These are phyloP conservation scores for Diaporthe sp. DNA, from an alignment of 2,329 filamentous ascomycete genomes.

Conservation along the genomic window DNA sequence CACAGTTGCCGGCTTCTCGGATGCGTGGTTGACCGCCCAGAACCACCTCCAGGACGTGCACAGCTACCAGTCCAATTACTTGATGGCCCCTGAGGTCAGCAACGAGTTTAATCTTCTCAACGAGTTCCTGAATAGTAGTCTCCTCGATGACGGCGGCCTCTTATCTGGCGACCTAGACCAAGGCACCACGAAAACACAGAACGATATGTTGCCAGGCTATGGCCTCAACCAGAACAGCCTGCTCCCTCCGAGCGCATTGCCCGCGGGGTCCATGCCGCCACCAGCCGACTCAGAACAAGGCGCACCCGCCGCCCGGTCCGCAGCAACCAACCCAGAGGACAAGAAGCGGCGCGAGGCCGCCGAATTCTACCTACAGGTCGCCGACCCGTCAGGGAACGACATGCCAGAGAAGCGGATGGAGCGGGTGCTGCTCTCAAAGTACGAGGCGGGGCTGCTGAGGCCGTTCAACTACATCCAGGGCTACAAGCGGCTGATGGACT, in stretches of 20 bases:
- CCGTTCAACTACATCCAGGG: constrained; percentile 99
- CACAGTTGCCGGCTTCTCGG: constrained; percentile 82
- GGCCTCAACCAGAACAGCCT: constrained; percentile 59
- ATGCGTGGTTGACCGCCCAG: constrained; percentile 84
- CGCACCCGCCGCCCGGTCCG: constrained; percentile 72
- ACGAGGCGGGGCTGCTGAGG: constrained; percentile 92
- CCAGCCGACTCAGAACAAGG: constrained; percentile 61
- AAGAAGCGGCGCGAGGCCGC: constrained; percentile 65
- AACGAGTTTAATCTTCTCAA: constrained; percentile 98
- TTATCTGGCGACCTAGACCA: constrained; percentile 71
- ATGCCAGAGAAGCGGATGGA: constrained; percentile 96
- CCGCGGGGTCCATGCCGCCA: constrained; percentile 54
- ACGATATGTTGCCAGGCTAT: constrained; percentile 62
- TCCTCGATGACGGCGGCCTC: constrained; percentile 85
- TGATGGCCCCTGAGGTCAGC: constrained; percentile 92
- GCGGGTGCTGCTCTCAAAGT: constrained; percentile 93
- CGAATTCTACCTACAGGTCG: constrained; percentile 97
- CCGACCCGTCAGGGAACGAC: constrained; percentile 88
- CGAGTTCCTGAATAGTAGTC: constrained; percentile 93
- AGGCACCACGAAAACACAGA: constrained; percentile 58
- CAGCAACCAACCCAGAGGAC: constrained; percentile 75
- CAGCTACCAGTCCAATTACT: constrained; percentile 92
- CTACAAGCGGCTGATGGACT: constrained; percentile 89
- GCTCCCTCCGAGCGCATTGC: constrained; percentile 45
- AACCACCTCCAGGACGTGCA: constrained; percentile 96